Percentiles rank a stretch among this genome's conserved stretches.
phyloP scores from a whole-genome alignment of 768 basidiomycete genomes.

The Fistulinella prunicolor region DNA sequence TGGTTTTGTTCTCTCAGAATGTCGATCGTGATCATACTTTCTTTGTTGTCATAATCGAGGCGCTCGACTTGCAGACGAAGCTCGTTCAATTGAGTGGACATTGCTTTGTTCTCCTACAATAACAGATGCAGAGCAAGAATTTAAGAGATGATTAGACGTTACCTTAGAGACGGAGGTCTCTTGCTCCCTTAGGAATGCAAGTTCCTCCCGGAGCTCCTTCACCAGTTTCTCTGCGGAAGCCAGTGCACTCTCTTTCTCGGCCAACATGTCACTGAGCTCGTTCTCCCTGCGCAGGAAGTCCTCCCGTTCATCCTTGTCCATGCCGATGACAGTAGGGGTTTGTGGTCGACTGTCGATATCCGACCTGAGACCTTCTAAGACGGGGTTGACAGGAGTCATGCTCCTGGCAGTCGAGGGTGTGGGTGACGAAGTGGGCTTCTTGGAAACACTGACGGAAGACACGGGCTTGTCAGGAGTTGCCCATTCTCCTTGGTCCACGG shows the following conservation, averaged over 20 bases:
- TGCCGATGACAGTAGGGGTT: conserved; percentile 82
- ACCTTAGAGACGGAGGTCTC: conserved; percentile 78
- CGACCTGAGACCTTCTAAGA: conserved; percentile 63
- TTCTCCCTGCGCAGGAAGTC: conserved; percentile 97
- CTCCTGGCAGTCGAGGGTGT: conserved; percentile 66
- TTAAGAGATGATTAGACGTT: conserved; percentile 12
- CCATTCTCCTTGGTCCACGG: conserved; percentile 84
- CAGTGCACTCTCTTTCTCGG: conserved; percentile 86
- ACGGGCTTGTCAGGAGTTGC: conserved; percentile 61
- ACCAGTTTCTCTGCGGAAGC: conserved; percentile 80
- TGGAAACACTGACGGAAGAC: conserved; percentile 41
- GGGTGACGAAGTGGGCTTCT: conserved; percentile 53
- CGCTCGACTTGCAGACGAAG: conserved; percentile 88
- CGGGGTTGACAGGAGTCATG: conserved; percentile 73
- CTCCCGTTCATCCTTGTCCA: conserved; percentile 96
- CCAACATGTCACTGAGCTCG: conserved; percentile 89
- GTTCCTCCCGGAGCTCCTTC: conserved; percentile 84
- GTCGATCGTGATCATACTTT: conserved; percentile 88
- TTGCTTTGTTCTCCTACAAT: conserved; percentile 84
- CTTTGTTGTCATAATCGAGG: conserved; percentile 94
- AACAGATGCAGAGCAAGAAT: conserved; percentile 8
- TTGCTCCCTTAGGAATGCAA: conserved; percentile 88
- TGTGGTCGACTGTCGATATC: conserved; percentile 84
- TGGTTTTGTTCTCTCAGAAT: conserved; percentile 92
- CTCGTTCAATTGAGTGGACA: conserved; percentile 92